Evolutionary conservation across 805 yeast species (phyloP), one percentile per base, ranked within the genome.

Genomic region (Limtongia smithiae): DNA sequence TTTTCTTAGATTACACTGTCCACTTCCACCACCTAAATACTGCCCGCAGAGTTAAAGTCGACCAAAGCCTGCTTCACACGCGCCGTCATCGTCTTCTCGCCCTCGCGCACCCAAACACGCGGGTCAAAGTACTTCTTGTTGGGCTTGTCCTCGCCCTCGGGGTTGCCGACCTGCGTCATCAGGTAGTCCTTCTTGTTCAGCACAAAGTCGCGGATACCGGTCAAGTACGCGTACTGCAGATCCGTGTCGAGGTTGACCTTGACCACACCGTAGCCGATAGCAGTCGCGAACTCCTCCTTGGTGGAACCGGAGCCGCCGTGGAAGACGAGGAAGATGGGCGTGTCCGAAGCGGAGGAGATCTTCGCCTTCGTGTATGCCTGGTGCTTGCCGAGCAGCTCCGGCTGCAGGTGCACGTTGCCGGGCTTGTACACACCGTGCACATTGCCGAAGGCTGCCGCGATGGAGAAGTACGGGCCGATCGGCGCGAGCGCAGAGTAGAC

Each of bases 61-160:
- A 73, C 77, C 71, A 93, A 78, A 66, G 95, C 94, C 71, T 81
- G 83, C 56, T 85, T 62, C 67, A 93, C 78, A 83, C 97, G 87
- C 62, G 72, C 75, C 62, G 82, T 62, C 97, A 93, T 91, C 69
- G 97, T 89, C 89, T 89, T 89, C 81, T 93, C 98, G 81, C 98
- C 97, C 78, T 91, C 97, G 82, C 97, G 90, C 62, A 93, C 97
- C 98, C 98, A 93, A 75, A 90, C 97, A 83, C 98, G 91, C 77
- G 98, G 98, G 78, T 93, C 98, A 71, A 88, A 93, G 88, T 77
- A 89, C 80, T 93, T 93, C 90, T 93, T 93, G 91, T 93, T 93
- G 78, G 98, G 98, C 81, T 88, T 86, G 77, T 93, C 97, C 50
- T 77, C 91, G 74, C 97, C 98, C 20, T 91, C 96, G 76, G 98